A percentile compares a stretch with the other conserved stretches of the same genome.
These are phyloP conservation scores for Rhododendron williamsianum DNA, from an alignment of 148 eudicot species.

Conservation along the genomic window DNA sequence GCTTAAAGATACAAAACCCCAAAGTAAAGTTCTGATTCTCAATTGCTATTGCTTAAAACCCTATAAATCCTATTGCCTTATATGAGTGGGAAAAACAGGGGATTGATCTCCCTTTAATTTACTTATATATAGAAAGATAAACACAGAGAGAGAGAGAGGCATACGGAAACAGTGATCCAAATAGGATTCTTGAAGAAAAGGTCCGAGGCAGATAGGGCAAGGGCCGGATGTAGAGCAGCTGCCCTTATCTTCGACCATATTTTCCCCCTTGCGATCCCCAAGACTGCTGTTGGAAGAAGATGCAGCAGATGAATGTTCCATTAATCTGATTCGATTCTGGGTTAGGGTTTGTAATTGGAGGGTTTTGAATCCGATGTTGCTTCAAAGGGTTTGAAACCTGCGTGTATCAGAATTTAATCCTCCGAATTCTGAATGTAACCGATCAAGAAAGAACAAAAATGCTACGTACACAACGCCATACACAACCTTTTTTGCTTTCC, in stretches of 20 bases:
- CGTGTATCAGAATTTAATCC: too few relatives aligned
- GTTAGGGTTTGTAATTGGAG: not conserved
- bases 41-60: not conserved
- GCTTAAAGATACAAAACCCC: not conserved
- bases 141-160: constrained; percentile 14
- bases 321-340: not conserved
- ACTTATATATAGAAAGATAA: too few relatives aligned
- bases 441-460: too few relatives aligned
- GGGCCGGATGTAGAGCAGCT: constrained; percentile 26
- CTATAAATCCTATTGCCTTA: not conserved
- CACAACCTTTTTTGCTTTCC: too few relatives aligned
- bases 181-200: constrained; percentile 46
- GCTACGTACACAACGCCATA: too few relatives aligned
- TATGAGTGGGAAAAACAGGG: not conserved
- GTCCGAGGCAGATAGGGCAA: constrained; percentile 71
- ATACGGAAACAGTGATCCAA: constrained; percentile 74
- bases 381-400: too few relatives aligned
- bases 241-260: constrained; percentile 10
- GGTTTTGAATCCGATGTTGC: not conserved
- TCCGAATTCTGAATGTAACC: too few relatives aligned
- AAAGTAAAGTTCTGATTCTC: not conserved
- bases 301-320: not conserved
- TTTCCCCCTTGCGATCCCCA: not conserved
- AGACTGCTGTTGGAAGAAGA: not conserved
- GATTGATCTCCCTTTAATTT: not conserved